Conservation (phyloP, 495 filamentous ascomycete genomes). For the Penicillium longicatenatum region DNA sequence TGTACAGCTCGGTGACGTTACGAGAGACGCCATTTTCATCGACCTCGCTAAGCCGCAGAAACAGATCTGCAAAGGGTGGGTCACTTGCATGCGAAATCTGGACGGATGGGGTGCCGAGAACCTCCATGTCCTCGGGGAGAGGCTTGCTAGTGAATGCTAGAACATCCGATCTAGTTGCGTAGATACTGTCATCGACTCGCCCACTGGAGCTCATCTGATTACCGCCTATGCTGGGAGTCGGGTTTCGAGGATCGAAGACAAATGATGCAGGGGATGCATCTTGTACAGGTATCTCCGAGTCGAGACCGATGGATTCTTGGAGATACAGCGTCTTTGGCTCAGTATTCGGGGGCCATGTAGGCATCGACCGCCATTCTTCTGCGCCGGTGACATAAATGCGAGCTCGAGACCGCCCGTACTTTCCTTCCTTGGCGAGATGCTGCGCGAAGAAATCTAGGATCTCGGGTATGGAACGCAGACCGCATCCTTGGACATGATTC, state of each 20-base stretch:
- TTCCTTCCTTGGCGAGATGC: constrained; percentile 18
- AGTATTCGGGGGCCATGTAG: constrained; percentile 19
- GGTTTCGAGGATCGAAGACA: constrained; percentile 30
- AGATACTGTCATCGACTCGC: constrained; percentile 26
- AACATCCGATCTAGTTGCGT: constrained; percentile 27
- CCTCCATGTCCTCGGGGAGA: constrained; percentile 24
- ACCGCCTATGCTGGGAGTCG: constrained; percentile 30
- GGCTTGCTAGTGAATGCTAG: constrained; percentile 31
- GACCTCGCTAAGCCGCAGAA: constrained; percentile 33
- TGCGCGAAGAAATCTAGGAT: constrained; percentile 22
- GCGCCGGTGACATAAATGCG: constrained; percentile 20
- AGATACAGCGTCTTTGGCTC: constrained; percentile 21
- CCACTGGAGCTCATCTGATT: constrained; percentile 19
- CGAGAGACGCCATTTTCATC: constrained; percentile 27
- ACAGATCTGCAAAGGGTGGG: constrained; percentile 32
- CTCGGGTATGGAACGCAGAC: constrained; percentile 19
- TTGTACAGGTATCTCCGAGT: constrained; percentile 7
- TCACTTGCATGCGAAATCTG: constrained; percentile 26
- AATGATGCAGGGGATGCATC: constrained; percentile 22
- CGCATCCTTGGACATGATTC: constrained; percentile 21
- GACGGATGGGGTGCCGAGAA: constrained; percentile 25
- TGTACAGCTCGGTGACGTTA: constrained; percentile 27
- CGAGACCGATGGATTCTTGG: constrained; percentile 13
- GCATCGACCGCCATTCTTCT: constrained; percentile 19
- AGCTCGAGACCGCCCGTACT: constrained; percentile 14